Percentiles rank a stretch among this genome's conserved stretches.
phyloP scores from a whole-genome alignment of 441 rosid species.

The Erodium moschatum region DNA sequence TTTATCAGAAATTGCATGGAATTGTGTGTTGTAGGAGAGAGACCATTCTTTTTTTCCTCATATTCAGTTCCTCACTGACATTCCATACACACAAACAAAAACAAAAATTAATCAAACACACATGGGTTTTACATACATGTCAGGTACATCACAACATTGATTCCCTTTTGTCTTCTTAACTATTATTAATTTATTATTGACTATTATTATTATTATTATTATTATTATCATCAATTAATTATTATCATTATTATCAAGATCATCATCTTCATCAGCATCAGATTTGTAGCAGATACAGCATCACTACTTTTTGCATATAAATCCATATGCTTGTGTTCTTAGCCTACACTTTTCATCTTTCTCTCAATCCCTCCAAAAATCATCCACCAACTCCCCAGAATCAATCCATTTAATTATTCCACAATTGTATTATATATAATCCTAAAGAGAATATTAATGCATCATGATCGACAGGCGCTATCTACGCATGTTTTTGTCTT shows the following conservation, averaged over 20 bases:
- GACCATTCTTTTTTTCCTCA: conserved; percentile 30
- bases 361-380: conserved; percentile 46
- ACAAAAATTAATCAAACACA: too few species aligned
- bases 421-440: conserved; percentile 8
- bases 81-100: conserved; percentile 27
- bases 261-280: too few species aligned
- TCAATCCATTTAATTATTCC: conserved; percentile 24
- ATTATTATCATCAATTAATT: too few species aligned
- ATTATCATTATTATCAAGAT: too few species aligned
- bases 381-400: conserved; percentile 50
- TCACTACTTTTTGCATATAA: conserved; percentile 21
- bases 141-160: too few species aligned
- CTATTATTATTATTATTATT: too few species aligned
- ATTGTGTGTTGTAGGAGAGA: conserved; percentile 17
- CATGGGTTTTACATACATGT: too few species aligned
- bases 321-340: conserved; percentile 42
- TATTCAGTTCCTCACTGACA: conserved; percentile 58
- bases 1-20: conserved; percentile 22
- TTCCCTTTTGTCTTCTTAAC: too few species aligned
- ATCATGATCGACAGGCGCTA: conserved; percentile 18
- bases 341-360: conserved; percentile 29
- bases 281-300: too few species aligned
- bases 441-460: conserved; percentile 39
- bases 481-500: conserved; percentile 19
- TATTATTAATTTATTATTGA: too few species aligned